Evolutionary conservation across 345 rosid genomes (phyloP), one percentile per base, ranked within the genome.

Genomic region (Dimocarpus longan): DNA sequence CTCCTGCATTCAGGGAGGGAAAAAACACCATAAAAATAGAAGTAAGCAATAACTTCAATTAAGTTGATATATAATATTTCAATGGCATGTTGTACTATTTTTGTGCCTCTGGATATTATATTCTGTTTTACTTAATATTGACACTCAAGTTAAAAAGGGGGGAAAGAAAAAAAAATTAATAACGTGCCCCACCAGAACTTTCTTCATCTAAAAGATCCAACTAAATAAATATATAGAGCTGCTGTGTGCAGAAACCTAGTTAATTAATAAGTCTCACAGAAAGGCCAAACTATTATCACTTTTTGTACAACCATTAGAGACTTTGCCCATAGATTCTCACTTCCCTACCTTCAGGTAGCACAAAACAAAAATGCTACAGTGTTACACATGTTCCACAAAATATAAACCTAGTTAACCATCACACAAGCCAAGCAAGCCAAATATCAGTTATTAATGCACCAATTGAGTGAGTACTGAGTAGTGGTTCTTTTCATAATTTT

Each of bases 1-100:
- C 92, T 81, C 95, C 99, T 95, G 85, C 76, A 82, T 56, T 43
- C 74, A 66, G 39, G 9, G 40, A 10, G 11, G 7, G 28, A 57
- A 70, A 11, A 8, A 50, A 5, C 26, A 74, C 5, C 8, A 6
- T 7, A 43, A n/a, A 67, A 19, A 50, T 8, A n/a, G 21, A 75
- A 26, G 21, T 19, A 48, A 26, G 21, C 28, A 48, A 26, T 37
- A 48, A 9, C 19, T 64, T 64, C 70, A 28, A 59, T 69, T 26
- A 75, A 26, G 54, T 43, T 60, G 54, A 59, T 39, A 16, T 16
- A n/a, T 60, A 43, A 21, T 66, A n/a, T 40, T 4, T 2, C 8
- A 71, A 16, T 71, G 28, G 39, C 37, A 32, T 1, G 7, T 13
- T 65, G 9, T 6, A 11, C 26, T 64, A 11, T 5, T 26, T 65